phyloP scores from a whole-genome alignment of 2,329 filamentous ascomycete species.

The Alternaria tenuissima region DNA sequence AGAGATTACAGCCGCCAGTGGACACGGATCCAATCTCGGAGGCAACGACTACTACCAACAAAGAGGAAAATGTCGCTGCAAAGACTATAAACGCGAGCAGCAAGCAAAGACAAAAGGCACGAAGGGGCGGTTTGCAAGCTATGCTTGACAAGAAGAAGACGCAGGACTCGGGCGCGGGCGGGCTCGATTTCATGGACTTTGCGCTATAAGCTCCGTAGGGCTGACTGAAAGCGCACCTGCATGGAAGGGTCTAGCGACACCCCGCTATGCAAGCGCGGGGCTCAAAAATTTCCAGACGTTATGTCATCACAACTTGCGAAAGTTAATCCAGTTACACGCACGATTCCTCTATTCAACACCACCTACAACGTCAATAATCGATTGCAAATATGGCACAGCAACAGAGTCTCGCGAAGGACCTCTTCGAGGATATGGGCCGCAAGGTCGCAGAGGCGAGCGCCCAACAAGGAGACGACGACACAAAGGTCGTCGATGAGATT shows the following conservation, averaged over 20 bases:
- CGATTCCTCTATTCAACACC: neutral
- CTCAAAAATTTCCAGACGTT: slow-evolving; percentile 42
- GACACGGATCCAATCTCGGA: slow-evolving; percentile 5
- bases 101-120: slow-evolving; percentile 64
- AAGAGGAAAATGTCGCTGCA: slow-evolving; percentile 24
- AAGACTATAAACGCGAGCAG: slow-evolving; percentile 57
- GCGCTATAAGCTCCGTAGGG: slow-evolving; percentile 52
- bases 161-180: slow-evolving; percentile 44
- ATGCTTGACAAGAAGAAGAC: slow-evolving; percentile 58
- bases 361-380: slow-evolving; percentile 1
- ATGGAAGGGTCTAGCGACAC: slow-evolving; percentile 33
- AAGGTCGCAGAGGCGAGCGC: slow-evolving; percentile 55
- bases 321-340: slow-evolving; percentile 2
- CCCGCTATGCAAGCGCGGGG: slow-evolving; percentile 43
- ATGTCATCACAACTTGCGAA: slow-evolving; percentile 25
- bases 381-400: slow-evolving; percentile 44
- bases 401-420: slow-evolving; percentile 54
- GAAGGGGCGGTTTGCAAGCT: slow-evolving; percentile 64
- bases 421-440: slow-evolving; percentile 62
- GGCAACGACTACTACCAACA: slow-evolving; percentile 6
- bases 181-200: slow-evolving; percentile 63
- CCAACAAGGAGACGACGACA: slow-evolving; percentile 48
- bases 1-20: slow-evolving; percentile 14
- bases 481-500: slow-evolving; percentile 62
- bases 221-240: slow-evolving; percentile 24